Base-by-base conservation (phyloP, 345 rosid genomes). In the Camelina hispida region DNA sequence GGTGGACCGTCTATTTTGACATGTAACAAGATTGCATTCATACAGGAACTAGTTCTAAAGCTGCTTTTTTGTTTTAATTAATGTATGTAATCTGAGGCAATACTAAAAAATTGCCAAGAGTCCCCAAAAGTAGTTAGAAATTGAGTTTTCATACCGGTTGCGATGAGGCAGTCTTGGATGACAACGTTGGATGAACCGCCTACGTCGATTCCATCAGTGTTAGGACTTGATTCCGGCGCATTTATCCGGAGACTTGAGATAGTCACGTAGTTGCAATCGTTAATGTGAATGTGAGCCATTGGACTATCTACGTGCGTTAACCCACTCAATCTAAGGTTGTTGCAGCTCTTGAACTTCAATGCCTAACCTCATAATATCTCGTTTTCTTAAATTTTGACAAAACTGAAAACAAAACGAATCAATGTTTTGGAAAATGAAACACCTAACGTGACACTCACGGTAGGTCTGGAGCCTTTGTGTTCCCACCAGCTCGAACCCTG, bases 401-500 rank as follows among this genome's bases (percentile, higher is more conserved):
- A 57, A 48, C 16, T 17, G 12, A n/a, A 28, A 16, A 58, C 20
- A 35, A 7, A 9, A 9, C 3, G 54, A 50, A 50, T 17, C 23
- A 50, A 50, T 23, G 15, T 0, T 55, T 16, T 56, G 34, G 34
- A 37, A 57, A n/a, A 3, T 9, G 3, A 1, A 52, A 37, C 2
- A 44, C 7, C 63, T 35, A 68, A 48, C 46, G 61, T 48, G 35
- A 62, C 52, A 12, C 75, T 62, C 69, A 79, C 82, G 62, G 78
- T 68, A 44, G 82, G 82, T 74, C 82, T 68, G 13, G 82, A 68
- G 68, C 69, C 75, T 46, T 54, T 68, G 80, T 75, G 28, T 32
- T 51, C 56, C 89, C 88, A 85, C 88, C 85, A 85, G 15, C 25
- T 53, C 5, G 72, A 50, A 20, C 88, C 89, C 7, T 71, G 84